Evolutionary conservation across 306 rosid genomes (phyloP).

Genomic region (Acacia melanoxylon): DNA sequence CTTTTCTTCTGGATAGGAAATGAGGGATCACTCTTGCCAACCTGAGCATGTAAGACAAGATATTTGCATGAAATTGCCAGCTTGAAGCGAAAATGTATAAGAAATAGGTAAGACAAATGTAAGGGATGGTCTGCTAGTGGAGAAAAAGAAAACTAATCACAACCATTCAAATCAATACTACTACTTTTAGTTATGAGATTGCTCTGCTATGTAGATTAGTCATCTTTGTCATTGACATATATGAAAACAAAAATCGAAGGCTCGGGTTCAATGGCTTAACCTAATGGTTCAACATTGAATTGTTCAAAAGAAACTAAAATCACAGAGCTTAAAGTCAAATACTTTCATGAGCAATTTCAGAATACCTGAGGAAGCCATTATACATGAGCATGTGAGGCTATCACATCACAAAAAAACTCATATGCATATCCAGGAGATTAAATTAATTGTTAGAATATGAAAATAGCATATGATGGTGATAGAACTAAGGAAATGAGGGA

Average conservation of each 20-base stretch:
- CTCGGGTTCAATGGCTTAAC: conserved; percentile 3
- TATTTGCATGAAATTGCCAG: conserved; percentile 5
- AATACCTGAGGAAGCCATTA: conserved; percentile 9
- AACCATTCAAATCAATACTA: not conserved
- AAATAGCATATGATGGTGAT: conserved; percentile 1
- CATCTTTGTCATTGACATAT: not conserved
- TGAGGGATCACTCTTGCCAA: conserved; percentile 91
- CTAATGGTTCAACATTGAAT: conserved; percentile 4
- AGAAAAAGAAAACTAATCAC: conserved; percentile 22
- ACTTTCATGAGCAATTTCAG: conserved; percentile 16
- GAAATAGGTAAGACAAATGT: conserved; percentile 14
- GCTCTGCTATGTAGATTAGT: conserved; percentile 1
- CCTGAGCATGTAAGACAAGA: conserved; percentile 44
- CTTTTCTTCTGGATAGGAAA: conserved; percentile 95
- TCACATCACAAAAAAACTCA: conserved; percentile 1
- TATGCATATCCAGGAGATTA: not conserved
- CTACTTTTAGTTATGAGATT: conserved; percentile 6
- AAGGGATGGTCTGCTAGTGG: not conserved
- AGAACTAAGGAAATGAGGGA: too few species aligned
- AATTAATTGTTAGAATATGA: not conserved
- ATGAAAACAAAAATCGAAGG: conserved; percentile 11
- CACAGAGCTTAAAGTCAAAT: not conserved
- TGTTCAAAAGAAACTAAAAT: not conserved
- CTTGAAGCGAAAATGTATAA: conserved; percentile 25
- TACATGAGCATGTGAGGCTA: conserved; percentile 14